Percentiles rank a stretch among this genome's conserved stretches.
phyloP scores from a whole-genome alignment of 1,284 basidiomycete genomes.

The Pyrrhoderma noxium region DNA sequence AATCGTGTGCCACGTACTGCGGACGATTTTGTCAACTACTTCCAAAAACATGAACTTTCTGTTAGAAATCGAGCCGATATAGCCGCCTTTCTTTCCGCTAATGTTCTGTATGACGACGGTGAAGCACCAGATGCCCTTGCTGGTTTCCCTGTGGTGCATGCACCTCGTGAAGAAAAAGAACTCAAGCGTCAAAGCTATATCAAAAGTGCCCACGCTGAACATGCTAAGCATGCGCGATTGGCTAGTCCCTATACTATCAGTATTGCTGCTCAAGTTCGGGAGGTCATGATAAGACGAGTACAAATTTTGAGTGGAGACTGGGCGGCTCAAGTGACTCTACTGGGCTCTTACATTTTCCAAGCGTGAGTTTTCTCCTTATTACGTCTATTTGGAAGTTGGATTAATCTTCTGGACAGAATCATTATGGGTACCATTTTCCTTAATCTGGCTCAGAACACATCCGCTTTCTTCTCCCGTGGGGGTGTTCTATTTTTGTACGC shows the following conservation, averaged over 20 bases:
- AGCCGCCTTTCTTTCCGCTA: constrained; percentile 28
- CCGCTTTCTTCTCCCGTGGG: constrained; percentile 73
- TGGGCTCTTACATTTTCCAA: constrained; percentile 47
- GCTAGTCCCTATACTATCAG: constrained; percentile 22
- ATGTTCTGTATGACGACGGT: constrained; percentile 22
- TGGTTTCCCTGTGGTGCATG: background rate
- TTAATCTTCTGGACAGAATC: constrained; percentile 24
- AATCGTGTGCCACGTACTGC: constrained; percentile 49
- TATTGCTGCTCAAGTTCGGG: constrained; percentile 26
- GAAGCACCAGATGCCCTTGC: background rate
- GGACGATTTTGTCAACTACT: constrained; percentile 47
- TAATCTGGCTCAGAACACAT: constrained; percentile 50
- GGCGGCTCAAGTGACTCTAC: constrained; percentile 33
- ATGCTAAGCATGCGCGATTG: constrained; percentile 12
- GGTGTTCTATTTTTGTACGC: constrained; percentile 68
- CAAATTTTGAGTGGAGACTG: constrained; percentile 33
- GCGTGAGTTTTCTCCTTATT: constrained; percentile 26
- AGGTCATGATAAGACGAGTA: constrained; percentile 29
- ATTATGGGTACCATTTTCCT: constrained; percentile 77
- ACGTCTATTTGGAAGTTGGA: too few relatives aligned
- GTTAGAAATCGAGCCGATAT: constrained; percentile 31
- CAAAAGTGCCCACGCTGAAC: constrained; percentile 30
- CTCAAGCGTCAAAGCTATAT: constrained; percentile 82
- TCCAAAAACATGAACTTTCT: constrained; percentile 25
- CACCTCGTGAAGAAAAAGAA: constrained; percentile 37